Evolutionary conservation across 805 yeast genomes (phyloP).

Genomic region (Wickerhamiella sorbophila): DNA sequence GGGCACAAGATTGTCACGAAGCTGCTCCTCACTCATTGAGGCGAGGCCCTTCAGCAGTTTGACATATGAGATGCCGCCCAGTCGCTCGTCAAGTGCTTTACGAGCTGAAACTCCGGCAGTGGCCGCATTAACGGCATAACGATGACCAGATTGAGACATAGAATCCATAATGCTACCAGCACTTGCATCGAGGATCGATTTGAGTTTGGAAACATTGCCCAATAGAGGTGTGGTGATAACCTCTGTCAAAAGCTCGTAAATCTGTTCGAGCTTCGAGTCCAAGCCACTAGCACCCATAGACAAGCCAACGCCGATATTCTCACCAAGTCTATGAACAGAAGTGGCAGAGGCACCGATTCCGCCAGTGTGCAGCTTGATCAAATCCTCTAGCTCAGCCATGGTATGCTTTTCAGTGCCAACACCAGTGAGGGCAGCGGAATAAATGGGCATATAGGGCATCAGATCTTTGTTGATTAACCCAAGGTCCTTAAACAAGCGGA

Average conservation of each 20-base stretch:
- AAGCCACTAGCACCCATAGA: constrained; percentile 24
- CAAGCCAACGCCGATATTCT: constrained; percentile 11
- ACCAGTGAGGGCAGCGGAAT: constrained; percentile 64
- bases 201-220: constrained; percentile 48
- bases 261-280: constrained; percentile 42
- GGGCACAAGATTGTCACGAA: constrained; percentile 45
- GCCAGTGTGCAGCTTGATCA: constrained; percentile 71
- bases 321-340: constrained; percentile 9
- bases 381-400: constrained; percentile 73
- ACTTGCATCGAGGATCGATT: constrained; percentile 54
- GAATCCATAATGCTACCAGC: constrained; percentile 65
- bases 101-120: constrained; percentile 47
- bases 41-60: constrained; percentile 51
- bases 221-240: constrained; percentile 59
- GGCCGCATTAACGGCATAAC: constrained; percentile 59
- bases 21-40: constrained; percentile 34
- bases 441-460: constrained; percentile 60
- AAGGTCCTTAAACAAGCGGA: constrained; percentile 43
- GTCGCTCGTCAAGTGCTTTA: constrained; percentile 44
- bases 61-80: constrained; percentile 69
- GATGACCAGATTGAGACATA: constrained; percentile 79
- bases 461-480: constrained; percentile 44
- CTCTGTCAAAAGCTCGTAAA: constrained; percentile 55
- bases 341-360: constrained; percentile 48
- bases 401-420: constrained; percentile 64